Evolutionary conservation across 2,329 filamentous ascomycete genomes (phyloP).

Genomic region (Microsporum audouinii): DNA sequence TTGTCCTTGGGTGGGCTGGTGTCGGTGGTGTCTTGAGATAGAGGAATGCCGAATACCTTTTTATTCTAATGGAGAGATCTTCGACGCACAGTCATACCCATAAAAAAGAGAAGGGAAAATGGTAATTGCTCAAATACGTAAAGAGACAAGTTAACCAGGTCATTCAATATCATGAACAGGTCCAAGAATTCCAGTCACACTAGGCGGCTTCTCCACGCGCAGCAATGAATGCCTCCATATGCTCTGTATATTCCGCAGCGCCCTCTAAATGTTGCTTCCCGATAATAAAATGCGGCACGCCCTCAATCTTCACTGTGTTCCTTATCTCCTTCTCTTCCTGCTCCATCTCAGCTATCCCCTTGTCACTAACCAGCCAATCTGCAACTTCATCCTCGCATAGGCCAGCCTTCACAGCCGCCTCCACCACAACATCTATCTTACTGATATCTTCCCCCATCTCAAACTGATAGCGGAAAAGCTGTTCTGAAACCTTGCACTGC

Average conservation of each 20-base stretch:
- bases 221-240: slow-evolving; percentile 11
- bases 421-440: slow-evolving; percentile 9
- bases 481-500: slow-evolving; percentile 13
- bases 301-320: slow-evolving; percentile 7
- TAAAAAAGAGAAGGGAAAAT: not conserved
- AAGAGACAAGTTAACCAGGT: not conserved
- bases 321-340: slow-evolving; percentile 8
- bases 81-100: not conserved
- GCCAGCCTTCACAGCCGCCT: slow-evolving; percentile 9
- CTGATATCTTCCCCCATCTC: slow-evolving; percentile 17
- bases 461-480: slow-evolving; percentile 15
- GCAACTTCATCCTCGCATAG: slow-evolving; percentile 9
- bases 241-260: slow-evolving; percentile 14
- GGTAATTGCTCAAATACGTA: not conserved
- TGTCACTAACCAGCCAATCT: slow-evolving; percentile 11
- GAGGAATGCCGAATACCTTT: slow-evolving; percentile 5
- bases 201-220: not conserved
- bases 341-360: slow-evolving; percentile 10
- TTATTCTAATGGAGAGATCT: not conserved
- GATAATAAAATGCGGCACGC: slow-evolving; percentile 17
- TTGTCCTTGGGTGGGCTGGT: slow-evolving; percentile 39
- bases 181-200: not conserved
- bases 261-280: slow-evolving; percentile 13
- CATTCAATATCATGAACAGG: not conserved
- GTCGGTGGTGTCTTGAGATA: slow-evolving; percentile 38